Conservation (phyloP, 1,284 basidiomycete species). For the Apiotrichum porosum region DNA sequence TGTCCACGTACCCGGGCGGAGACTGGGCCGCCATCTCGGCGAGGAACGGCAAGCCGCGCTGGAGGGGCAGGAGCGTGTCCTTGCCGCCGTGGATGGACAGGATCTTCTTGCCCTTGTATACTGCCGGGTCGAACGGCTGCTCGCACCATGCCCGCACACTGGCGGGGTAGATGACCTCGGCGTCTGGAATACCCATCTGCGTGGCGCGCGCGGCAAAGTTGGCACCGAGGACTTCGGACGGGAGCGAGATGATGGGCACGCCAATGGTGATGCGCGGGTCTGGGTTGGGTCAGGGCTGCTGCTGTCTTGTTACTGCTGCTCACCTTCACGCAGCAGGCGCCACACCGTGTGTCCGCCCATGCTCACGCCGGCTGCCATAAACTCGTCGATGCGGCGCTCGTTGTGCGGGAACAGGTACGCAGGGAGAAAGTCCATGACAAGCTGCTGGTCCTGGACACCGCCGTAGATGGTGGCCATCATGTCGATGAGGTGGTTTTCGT, state of each 20-base stretch:
- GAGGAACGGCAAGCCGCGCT: constrained; percentile 28
- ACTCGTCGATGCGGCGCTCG: constrained; percentile 62
- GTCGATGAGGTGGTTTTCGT: background rate
- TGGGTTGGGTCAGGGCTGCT: constrained; percentile 44
- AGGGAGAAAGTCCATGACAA: constrained; percentile 75
- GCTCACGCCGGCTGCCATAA: constrained; percentile 56
- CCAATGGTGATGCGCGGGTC: constrained; percentile 67
- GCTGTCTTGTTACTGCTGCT: background rate
- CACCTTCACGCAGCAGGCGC: constrained; percentile 51
- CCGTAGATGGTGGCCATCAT: constrained; percentile 12
- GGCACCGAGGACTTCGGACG: constrained; percentile 56
- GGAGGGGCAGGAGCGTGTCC: constrained; percentile 43
- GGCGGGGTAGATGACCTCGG: background rate
- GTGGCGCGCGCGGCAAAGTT: constrained; percentile 51
- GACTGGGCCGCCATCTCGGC: constrained; percentile 22
- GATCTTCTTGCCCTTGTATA: constrained; percentile 63
- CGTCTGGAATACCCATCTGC: constrained; percentile 48
- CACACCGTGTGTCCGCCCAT: constrained; percentile 48
- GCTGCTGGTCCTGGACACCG: constrained; percentile 59
- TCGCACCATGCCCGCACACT: background rate
- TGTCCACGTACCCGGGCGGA: constrained; percentile 26
- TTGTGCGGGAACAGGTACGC: constrained; percentile 70
- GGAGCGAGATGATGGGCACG: constrained; percentile 69
- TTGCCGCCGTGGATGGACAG: constrained; percentile 58
- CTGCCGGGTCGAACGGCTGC: background rate